Percentiles rank a stretch among this genome's conserved stretches.
Conservation (phyloP, 225 moss, liverwort and hornwort species). For the Climacium dendroides region DNA sequence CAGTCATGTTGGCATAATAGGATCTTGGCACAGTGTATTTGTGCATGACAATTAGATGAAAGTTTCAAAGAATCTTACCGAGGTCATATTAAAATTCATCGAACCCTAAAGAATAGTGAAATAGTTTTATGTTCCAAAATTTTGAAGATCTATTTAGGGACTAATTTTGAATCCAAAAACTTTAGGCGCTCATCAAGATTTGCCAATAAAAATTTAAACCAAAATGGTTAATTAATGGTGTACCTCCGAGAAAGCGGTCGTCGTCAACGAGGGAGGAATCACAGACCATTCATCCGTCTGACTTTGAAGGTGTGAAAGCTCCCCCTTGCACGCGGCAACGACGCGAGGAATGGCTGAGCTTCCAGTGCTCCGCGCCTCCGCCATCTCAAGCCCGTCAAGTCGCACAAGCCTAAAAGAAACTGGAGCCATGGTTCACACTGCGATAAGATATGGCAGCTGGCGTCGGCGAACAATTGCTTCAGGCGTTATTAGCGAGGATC, state of each 20-base stretch:
- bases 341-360: neutral
- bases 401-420: neutral
- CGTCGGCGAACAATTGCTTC: neutral
- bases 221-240: neutral
- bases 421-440: neutral
- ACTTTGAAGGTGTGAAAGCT: neutral
- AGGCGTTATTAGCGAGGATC: neutral
- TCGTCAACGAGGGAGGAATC: neutral
- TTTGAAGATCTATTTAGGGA: neutral
- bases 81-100: neutral
- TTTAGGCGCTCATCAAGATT: neutral
- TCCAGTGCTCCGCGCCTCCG: neutral
- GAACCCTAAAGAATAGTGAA: accelerated
- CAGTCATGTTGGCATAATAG: no score
- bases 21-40: no score
- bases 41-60: accelerated
- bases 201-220: neutral
- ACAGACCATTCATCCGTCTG: neutral
- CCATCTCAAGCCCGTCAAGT: neutral
- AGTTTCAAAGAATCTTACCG: neutral
- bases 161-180: neutral
- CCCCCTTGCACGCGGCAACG: neutral
- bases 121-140: neutral
- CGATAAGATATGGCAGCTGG: neutral
- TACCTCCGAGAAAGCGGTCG: neutral